Evolutionary conservation across 2,329 filamentous ascomycete species (phyloP).

Genomic region (Xenosphaeropsis pyriputrescens): DNA sequence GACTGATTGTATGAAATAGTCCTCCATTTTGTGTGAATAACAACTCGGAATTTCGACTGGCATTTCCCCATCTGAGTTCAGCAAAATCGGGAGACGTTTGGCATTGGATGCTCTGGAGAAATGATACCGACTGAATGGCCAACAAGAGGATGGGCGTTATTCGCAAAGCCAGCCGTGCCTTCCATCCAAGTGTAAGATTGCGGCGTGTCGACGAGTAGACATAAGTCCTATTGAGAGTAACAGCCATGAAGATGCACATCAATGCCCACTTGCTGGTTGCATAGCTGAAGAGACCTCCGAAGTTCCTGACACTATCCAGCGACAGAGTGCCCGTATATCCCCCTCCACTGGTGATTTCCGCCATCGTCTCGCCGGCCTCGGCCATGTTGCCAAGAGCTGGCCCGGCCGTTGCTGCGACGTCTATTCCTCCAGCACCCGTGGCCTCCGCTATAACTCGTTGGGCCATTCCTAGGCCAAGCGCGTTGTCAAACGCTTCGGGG

Average conservation of each 20-base stretch:
- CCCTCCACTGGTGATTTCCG: slow-evolving; percentile 26
- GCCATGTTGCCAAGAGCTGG: slow-evolving; percentile 20
- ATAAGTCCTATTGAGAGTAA: slow-evolving; percentile 79
- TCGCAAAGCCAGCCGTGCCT: slow-evolving; percentile 55
- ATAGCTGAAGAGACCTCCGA: slow-evolving; percentile 83
- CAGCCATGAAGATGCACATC: slow-evolving; percentile 70
- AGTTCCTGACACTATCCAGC: slow-evolving; percentile 46
- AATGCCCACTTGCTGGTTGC: slow-evolving; percentile 86
- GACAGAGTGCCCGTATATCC: slow-evolving; percentile 31
- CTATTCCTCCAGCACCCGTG: slow-evolving; percentile 30
- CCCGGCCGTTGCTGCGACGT: slow-evolving; percentile 23
- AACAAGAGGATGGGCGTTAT: slow-evolving; percentile 58
- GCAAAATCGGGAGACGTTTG: slow-evolving; percentile 70
- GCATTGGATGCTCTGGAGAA: slow-evolving; percentile 80
- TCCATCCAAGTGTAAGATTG: slow-evolving; percentile 62
- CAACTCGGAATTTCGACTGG: slow-evolving; percentile 47
- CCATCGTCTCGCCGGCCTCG: slow-evolving; percentile 11
- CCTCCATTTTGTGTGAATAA: slow-evolving; percentile 58
- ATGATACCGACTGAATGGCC: slow-evolving; percentile 46
- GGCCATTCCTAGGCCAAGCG: slow-evolving; percentile 33
- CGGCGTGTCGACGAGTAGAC: slow-evolving; percentile 86
- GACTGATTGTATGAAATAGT: slow-evolving; percentile 59
- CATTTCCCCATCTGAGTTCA: slow-evolving; percentile 53
- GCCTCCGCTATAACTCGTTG: slow-evolving; percentile 45
- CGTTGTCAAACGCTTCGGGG: slow-evolving; percentile 41